These are phyloP conservation scores for Smallanthus sonchifolius DNA, from an alignment of 129 eudicot species.

Conservation along the genomic window DNA sequence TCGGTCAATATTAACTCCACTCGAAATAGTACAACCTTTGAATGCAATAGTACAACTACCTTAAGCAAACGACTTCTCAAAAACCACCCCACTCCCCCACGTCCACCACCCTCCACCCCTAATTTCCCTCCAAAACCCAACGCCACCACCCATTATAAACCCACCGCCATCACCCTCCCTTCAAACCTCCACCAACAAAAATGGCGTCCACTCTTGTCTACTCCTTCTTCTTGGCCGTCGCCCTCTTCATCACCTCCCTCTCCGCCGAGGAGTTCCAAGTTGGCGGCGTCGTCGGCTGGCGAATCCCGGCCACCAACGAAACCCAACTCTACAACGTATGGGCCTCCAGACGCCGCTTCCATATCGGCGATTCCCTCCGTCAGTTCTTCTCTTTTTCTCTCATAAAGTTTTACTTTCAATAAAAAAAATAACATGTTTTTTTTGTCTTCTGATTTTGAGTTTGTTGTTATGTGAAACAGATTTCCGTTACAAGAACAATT, in stretches of 20 bases:
- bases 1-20: not conserved
- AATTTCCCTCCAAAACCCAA: conserved; percentile 19
- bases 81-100: conserved; percentile 34
- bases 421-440: no score
- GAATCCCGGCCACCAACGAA: conserved; percentile 34
- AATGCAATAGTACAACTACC: not conserved
- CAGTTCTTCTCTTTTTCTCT: conserved; percentile 7
- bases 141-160: not conserved
- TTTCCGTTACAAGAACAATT: conserved; percentile 65
- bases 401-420: not conserved
- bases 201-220: conserved; percentile 4
- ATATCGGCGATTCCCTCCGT: conserved; percentile 47
- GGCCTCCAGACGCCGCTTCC: conserved; percentile 36
- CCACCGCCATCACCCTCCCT: not conserved
- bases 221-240: not conserved
- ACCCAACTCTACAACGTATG: conserved; percentile 35
- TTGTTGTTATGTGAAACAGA: conserved; percentile 25
- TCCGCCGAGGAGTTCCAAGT: conserved; percentile 33
- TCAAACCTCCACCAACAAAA: not conserved
- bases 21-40: not conserved
- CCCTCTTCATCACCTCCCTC: not conserved
- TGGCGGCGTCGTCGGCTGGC: conserved; percentile 37
- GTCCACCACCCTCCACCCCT: not conserved
- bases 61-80: not conserved
- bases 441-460: not conserved